Evolutionary conservation across 805 yeast genomes (phyloP).

Genomic region (Yamadazyma nakazawae): DNA sequence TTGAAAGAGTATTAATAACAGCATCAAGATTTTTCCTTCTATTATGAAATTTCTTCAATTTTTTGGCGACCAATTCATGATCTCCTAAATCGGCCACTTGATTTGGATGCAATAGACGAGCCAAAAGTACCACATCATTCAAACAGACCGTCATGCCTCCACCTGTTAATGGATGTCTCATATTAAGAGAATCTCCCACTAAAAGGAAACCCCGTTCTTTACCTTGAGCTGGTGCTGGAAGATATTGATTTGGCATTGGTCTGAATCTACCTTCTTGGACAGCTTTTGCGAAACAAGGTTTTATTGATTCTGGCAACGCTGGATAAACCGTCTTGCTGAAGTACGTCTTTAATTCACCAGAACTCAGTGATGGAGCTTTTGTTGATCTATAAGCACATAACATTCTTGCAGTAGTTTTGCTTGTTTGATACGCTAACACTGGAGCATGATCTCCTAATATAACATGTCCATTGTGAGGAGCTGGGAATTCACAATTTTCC

Average conservation of each 20-base stretch:
- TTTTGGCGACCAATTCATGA: constrained; percentile 52
- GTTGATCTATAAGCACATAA: constrained; percentile 80
- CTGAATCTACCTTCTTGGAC: constrained; percentile 54
- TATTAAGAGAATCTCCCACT: constrained; percentile 90
- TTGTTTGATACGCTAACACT: constrained; percentile 81
- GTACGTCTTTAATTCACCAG: constrained; percentile 58
- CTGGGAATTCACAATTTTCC: constrained; percentile 71
- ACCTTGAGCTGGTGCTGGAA: constrained; percentile 71
- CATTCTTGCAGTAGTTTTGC: constrained; percentile 79
- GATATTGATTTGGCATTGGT: constrained; percentile 91
- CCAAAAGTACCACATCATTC: constrained; percentile 73
- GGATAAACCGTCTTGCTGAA: constrained; percentile 60
- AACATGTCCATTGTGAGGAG: constrained; percentile 82
- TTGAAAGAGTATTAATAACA: constrained; percentile 84
- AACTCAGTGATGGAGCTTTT: constrained; percentile 63
- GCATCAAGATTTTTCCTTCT: constrained; percentile 76
- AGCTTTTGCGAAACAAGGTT: constrained; percentile 69
- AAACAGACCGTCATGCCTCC: constrained; percentile 99
- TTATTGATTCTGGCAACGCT: constrained; percentile 58
- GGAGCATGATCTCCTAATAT: constrained; percentile 86
- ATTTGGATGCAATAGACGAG: constrained; percentile 57
- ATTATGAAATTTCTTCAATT: constrained; percentile 64
- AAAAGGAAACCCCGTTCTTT: constrained; percentile 69
- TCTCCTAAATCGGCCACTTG: constrained; percentile 55
- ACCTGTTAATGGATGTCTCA: constrained; percentile 98